These are phyloP conservation scores for Fusarium subglutinans DNA, from an alignment of 2,329 filamentous ascomycete genomes.

Conservation along the genomic window DNA sequence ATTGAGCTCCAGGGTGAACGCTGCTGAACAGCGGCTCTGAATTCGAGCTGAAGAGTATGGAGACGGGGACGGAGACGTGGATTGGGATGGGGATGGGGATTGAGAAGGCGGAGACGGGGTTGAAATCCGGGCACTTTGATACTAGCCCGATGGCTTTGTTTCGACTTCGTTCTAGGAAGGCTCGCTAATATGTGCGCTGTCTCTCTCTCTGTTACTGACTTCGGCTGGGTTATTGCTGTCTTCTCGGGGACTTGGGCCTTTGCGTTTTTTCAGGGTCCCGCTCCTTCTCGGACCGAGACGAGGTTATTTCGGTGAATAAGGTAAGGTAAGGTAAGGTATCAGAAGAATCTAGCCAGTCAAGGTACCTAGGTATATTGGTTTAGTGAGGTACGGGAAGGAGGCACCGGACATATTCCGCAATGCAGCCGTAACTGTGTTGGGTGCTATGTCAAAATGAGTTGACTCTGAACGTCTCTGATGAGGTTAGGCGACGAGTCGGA, in stretches of 20 bases:
- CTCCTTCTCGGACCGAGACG: conserved; percentile 34
- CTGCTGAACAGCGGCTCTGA: conserved; percentile 2
- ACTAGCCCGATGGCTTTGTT: conserved; percentile 18
- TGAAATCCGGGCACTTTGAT: conserved; percentile 26
- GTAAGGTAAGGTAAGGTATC: background rate
- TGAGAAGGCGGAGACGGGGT: conserved; percentile 15
- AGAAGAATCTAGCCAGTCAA: background rate
- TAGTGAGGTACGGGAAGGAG: background rate
- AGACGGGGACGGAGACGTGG: conserved; percentile 2
- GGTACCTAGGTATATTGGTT: background rate
- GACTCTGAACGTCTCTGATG: background rate
- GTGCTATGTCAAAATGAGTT: conserved; percentile 1
- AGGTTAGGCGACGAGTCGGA: conserved; percentile 2
- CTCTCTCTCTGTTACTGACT: background rate
- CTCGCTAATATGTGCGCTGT: background rate
- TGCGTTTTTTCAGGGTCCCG: conserved; percentile 23
- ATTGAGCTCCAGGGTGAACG: conserved; percentile 13
- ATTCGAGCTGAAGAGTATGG: conserved; percentile 4
- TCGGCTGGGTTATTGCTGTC: background rate
- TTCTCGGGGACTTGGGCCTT: conserved; percentile 10
- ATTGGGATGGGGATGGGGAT: background rate
- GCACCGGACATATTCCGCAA: conserved; percentile 8
- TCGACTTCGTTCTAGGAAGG: conserved; percentile 7
- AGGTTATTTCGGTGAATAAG: conserved; percentile 15
- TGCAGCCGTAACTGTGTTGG: conserved; percentile 3